These are phyloP conservation scores for Acacia confusa DNA, from an alignment of 306 rosid species.

Conservation along the genomic window DNA sequence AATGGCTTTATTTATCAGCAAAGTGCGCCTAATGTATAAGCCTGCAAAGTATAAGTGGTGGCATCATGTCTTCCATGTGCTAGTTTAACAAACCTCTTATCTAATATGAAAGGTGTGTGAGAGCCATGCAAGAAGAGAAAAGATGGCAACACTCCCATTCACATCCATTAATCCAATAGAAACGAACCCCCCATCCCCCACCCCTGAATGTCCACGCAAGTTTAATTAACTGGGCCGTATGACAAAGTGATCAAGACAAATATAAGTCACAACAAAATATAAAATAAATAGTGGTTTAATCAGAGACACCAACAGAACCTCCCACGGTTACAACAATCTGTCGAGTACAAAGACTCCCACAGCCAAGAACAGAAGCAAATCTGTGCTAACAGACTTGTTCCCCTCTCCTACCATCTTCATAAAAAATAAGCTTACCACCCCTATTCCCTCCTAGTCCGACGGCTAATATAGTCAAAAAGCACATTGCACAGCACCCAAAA, in stretches of 20 bases:
- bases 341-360: too few species aligned
- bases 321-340: too few species aligned
- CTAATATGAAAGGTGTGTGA: not conserved
- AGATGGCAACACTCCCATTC: not conserved
- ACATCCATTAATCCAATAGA: not conserved
- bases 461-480: too few species aligned
- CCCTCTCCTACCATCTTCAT: too few species aligned
- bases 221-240: not conserved
- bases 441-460: too few species aligned
- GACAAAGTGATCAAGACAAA: not conserved
- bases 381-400: too few species aligned
- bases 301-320: too few species aligned
- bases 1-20: not conserved
- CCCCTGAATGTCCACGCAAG: not conserved
- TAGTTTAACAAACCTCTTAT: constrained; percentile 1
- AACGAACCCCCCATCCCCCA: not conserved
- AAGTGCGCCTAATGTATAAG: not conserved
- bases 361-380: too few species aligned
- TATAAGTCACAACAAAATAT: not conserved
- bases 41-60: not conserved
- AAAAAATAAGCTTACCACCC: too few species aligned
- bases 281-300: too few species aligned
- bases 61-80: constrained; percentile 1
- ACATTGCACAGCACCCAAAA: too few species aligned
- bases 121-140: not conserved